Evolutionary conservation across 1,284 basidiomycete species (phyloP).

Genomic region (Albatrellus sp.): DNA sequence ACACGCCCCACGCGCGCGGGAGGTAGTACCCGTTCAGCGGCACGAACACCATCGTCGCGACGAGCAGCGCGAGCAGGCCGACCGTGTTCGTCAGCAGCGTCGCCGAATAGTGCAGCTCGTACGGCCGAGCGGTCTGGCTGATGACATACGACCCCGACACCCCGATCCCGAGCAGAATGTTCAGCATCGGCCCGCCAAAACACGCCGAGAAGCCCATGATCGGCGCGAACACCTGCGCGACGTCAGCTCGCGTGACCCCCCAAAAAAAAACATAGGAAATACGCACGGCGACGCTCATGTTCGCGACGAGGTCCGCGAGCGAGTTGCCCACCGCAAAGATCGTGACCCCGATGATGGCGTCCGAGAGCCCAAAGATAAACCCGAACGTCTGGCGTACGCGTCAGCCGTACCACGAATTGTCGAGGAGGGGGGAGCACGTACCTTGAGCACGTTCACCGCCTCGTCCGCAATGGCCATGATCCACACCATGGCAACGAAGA

Average conservation of each 20-base stretch:
- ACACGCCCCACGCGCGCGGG: conserved; percentile 67
- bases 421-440: conserved; percentile 20
- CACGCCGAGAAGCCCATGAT: conserved; percentile 91
- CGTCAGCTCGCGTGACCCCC: conserved; percentile 2
- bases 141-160: conserved; percentile 70
- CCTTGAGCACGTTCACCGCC: conserved; percentile 79
- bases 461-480: conserved; percentile 94
- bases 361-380: conserved; percentile 87
- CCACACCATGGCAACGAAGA: conserved; percentile 84
- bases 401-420: conserved; percentile 1
- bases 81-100: conserved; percentile 77
- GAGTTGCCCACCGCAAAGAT: conserved; percentile 96
- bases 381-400: conserved; percentile 64
- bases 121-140: conserved; percentile 43
- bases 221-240: conserved; percentile 56
- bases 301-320: conserved; percentile 92
- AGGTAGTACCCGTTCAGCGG: conserved; percentile 79
- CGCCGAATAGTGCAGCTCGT: conserved; percentile 65
- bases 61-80: conserved; percentile 66
- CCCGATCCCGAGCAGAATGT: conserved; percentile 86
- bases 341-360: conserved; percentile 93
- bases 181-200: conserved; percentile 93
- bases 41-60: conserved; percentile 73
- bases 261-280: no score
- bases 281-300: conserved; percentile 81